Conservation (phyloP, 2,329 filamentous ascomycete species). For the Aspergillus sp. region DNA sequence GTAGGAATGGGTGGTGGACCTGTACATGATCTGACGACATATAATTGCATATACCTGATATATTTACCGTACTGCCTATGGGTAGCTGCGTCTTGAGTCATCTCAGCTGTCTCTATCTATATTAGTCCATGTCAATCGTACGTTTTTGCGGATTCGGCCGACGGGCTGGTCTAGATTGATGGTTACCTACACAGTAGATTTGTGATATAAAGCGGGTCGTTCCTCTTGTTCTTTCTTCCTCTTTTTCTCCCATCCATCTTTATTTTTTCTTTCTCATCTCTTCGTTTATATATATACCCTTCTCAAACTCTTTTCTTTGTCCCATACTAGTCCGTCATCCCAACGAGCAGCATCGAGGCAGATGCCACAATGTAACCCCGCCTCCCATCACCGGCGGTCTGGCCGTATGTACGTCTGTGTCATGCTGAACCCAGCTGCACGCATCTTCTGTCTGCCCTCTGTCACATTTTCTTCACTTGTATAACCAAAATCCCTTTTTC, state of each 20-base stretch:
- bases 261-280: background rate
- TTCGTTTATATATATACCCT: background rate
- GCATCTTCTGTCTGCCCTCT: too few relatives aligned
- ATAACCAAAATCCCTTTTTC: too few relatives aligned
- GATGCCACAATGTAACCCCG: too few relatives aligned
- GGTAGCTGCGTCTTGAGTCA: background rate
- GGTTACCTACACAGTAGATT: background rate
- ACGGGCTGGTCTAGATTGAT: background rate
- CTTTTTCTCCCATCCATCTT: background rate
- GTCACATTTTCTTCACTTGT: too few relatives aligned
- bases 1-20: slow-evolving; percentile 28
- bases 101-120: background rate
- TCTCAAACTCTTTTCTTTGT: background rate
- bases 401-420: too few relatives aligned
- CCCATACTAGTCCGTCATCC: too few relatives aligned
- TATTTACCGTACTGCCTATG: background rate
- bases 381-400: too few relatives aligned
- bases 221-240: background rate
- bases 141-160: background rate
- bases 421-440: too few relatives aligned
- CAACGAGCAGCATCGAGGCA: too few relatives aligned
- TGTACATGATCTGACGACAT: background rate
- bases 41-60: background rate
- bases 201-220: background rate
- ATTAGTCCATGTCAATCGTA: background rate